Evolutionary conservation across 139 green algal species (phyloP).

Genomic region (Haematococcus sp.): DNA sequence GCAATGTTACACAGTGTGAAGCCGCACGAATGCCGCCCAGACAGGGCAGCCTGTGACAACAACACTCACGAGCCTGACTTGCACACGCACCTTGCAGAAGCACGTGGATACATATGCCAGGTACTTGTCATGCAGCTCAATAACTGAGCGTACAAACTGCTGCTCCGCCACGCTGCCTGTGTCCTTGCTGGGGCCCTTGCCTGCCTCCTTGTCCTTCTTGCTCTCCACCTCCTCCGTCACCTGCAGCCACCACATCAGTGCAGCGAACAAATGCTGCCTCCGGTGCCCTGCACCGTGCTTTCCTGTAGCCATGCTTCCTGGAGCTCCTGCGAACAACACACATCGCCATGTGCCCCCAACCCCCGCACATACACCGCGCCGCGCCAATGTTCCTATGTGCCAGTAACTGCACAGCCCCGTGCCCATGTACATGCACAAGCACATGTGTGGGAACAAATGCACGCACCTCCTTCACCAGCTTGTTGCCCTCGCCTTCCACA

Average conservation of each 20-base stretch:
- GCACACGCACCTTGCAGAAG: slow-evolving; percentile 61
- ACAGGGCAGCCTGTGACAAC: too few species aligned
- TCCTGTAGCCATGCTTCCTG: neutral
- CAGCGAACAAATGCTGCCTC: too few species aligned
- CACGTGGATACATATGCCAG: slow-evolving; percentile 64
- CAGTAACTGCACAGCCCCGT: too few species aligned
- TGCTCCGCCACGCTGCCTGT: slow-evolving; percentile 69
- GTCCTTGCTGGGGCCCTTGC: slow-evolving; percentile 48
- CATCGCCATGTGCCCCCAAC: too few species aligned
- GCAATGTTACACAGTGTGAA: too few species aligned
- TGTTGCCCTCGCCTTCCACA: slow-evolving; percentile 90
- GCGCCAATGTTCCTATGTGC: too few species aligned
- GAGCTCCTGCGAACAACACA: too few species aligned
- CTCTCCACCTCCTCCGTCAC: slow-evolving; percentile 67
- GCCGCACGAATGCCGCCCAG: neutral
- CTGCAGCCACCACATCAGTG: slow-evolving; percentile 65
- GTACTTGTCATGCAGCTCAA: slow-evolving; percentile 96
- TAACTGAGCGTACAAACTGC: slow-evolving; percentile 84
- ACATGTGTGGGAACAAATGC: too few species aligned
- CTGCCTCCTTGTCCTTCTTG: slow-evolving; percentile 73
- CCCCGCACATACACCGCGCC: too few species aligned
- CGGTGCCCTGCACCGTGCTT: too few species aligned
- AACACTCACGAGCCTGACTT: too few species aligned
- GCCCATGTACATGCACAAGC: too few species aligned
- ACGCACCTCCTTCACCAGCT: slow-evolving; percentile 70